Evolutionary conservation across 345 rosid genomes (phyloP).

Genomic region (Diplotaxis tenuifolia): DNA sequence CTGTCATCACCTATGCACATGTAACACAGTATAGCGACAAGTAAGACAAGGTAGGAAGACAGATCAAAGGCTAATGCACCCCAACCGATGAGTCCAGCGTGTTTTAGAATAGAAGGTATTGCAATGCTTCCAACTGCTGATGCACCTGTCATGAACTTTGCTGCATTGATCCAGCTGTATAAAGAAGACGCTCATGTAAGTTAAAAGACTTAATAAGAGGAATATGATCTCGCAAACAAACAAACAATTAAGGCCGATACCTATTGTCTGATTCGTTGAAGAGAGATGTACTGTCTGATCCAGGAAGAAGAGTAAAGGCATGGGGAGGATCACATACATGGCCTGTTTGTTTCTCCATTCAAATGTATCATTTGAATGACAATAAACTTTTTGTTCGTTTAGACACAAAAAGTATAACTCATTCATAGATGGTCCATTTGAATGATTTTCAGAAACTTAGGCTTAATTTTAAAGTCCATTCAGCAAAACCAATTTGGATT

Average conservation of each 20-base stretch:
- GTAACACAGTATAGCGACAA: slow-evolving; percentile 70
- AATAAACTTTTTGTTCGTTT: slow-evolving; percentile 50
- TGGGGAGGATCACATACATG: slow-evolving; percentile 93
- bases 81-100: slow-evolving; percentile 91
- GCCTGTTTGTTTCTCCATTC: no score
- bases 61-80: slow-evolving; percentile 87
- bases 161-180: slow-evolving; percentile 81
- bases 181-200: neutral
- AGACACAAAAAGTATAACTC: no score
- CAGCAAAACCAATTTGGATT: no score
- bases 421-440: no score
- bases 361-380: no score
- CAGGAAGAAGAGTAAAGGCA: slow-evolving; percentile 87
- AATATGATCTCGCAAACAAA: no score
- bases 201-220: no score
- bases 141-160: slow-evolving; percentile 93
- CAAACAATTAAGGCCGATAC: slow-evolving; percentile 23
- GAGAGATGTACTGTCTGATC: slow-evolving; percentile 65
- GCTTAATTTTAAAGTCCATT: no score
- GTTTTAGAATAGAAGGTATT: slow-evolving; percentile 85
- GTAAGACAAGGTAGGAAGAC: slow-evolving; percentile 67
- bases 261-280: slow-evolving; percentile 61
- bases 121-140: slow-evolving; percentile 94
- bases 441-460: no score
- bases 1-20: slow-evolving; percentile 46